These are phyloP conservation scores for Solanum hybrid DNA, from an alignment of 305 asterid species.

Conservation along the genomic window DNA sequence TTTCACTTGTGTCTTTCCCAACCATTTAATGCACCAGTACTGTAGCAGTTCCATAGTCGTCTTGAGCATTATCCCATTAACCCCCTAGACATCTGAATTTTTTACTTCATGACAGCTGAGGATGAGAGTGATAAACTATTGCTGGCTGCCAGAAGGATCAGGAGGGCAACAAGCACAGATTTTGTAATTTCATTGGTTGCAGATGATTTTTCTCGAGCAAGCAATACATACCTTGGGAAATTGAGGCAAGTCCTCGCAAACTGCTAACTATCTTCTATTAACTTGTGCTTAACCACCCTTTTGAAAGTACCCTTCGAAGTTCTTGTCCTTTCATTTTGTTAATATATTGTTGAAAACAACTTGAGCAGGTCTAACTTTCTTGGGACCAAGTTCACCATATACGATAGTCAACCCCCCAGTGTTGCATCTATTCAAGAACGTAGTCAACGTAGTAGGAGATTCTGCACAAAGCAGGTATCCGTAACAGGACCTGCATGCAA, in stretches of 20 bases:
- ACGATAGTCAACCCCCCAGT: constrained; percentile 14
- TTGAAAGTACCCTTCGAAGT: background rate
- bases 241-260: constrained; percentile 26
- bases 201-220: constrained; percentile 49
- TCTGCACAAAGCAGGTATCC: constrained; percentile 3
- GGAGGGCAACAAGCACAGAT: constrained; percentile 45
- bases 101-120: constrained; percentile 17
- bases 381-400: constrained; percentile 16
- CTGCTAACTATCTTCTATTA: background rate
- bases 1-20: background rate
- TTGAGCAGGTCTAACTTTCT: constrained; percentile 18
- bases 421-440: background rate
- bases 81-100: background rate
- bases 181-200: constrained; percentile 41
- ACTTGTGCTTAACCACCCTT: background rate
- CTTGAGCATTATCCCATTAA: background rate
- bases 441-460: constrained; percentile 9
- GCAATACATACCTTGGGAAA: constrained; percentile 50
- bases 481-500: constrained; percentile 2
- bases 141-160: constrained; percentile 49
- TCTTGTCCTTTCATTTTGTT: background rate
- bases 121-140: constrained; percentile 43
- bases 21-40: background rate
- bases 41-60: background rate
- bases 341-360: background rate